phyloP scores from a whole-genome alignment of 2,329 filamentous ascomycete species.

The Pseudogymnoascus sp. region DNA sequence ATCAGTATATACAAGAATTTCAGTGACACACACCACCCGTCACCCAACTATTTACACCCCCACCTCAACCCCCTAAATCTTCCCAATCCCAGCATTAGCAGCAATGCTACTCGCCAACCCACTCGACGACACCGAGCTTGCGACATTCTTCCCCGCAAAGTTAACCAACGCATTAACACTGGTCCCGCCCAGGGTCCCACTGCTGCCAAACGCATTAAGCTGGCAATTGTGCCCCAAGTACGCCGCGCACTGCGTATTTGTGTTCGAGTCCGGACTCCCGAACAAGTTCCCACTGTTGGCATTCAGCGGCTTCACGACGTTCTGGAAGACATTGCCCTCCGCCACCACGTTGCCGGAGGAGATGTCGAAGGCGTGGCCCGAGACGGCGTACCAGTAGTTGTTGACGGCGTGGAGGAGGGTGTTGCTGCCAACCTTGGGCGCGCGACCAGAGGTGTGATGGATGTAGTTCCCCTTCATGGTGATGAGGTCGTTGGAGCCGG shows the following conservation, averaged over 20 bases:
- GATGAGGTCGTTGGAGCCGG: conserved; percentile 47
- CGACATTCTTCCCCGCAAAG: conserved; percentile 27
- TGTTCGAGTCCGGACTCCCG: conserved; percentile 16
- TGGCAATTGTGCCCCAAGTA: conserved; percentile 19
- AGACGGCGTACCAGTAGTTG: conserved; percentile 53
- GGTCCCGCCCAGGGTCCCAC: conserved; percentile 26
- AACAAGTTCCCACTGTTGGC: conserved; percentile 13
- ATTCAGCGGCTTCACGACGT: conserved; percentile 30
- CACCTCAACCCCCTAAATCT: conserved; percentile 13
- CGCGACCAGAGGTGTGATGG: conserved; percentile 49
- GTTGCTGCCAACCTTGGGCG: conserved; percentile 50
- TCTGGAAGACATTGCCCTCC: conserved; percentile 53
- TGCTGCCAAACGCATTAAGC: conserved; percentile 18
- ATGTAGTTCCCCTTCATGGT: conserved; percentile 56
- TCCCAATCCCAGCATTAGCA: conserved; percentile 28
- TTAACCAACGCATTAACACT: conserved; percentile 26
- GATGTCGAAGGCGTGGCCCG: conserved; percentile 52
- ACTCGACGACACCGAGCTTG: conserved; percentile 22
- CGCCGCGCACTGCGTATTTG: conserved; percentile 16
- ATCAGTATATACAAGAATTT: background rate
- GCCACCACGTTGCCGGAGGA: conserved; percentile 41
- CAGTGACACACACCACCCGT: background rate
- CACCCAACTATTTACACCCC: background rate
- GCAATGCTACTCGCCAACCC: conserved; percentile 26
- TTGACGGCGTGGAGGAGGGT: conserved; percentile 52